phyloP scores from a whole-genome alignment of 305 asterid species.

The Galium porrigens region DNA sequence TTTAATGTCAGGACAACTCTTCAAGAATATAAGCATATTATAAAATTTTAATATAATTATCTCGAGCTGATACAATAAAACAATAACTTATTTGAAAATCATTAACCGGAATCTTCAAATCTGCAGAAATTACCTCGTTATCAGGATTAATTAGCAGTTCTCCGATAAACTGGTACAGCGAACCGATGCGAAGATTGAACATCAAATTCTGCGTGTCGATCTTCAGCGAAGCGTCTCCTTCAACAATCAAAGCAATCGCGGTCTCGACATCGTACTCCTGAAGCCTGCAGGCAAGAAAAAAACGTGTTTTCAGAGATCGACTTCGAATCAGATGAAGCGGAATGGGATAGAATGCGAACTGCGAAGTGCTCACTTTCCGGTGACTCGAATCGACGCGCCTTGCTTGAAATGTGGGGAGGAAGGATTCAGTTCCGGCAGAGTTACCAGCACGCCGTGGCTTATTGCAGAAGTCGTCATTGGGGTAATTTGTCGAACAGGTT shows the following conservation, averaged over 20 bases:
- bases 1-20: background rate
- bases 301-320: background rate
- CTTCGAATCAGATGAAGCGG: background rate
- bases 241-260: slow-evolving; percentile 49
- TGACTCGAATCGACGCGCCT: slow-evolving; percentile 65
- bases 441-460: slow-evolving; percentile 52
- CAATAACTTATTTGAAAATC: background rate
- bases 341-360: background rate
- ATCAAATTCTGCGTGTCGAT: slow-evolving; percentile 51
- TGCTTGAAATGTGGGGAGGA: slow-evolving; percentile 57
- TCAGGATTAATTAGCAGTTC: slow-evolving; percentile 50
- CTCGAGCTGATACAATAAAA: background rate
- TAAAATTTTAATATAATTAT: no score
- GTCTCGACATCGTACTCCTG: slow-evolving; percentile 51
- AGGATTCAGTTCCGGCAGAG: slow-evolving; percentile 50
- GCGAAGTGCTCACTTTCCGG: slow-evolving; percentile 66
- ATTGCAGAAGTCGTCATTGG: slow-evolving; percentile 35
- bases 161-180: slow-evolving; percentile 79
- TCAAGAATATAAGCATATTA: background rate
- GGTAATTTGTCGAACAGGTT: slow-evolving; percentile 3
- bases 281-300: slow-evolving; percentile 32
- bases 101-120: background rate
- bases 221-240: slow-evolving; percentile 51
- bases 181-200: slow-evolving; percentile 52
- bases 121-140: slow-evolving; percentile 36